Evolutionary conservation across 164 flowering plant species (phyloP), one percentile per base, ranked within the genome.

Genomic region (Chloranthus sessilifolius): DNA sequence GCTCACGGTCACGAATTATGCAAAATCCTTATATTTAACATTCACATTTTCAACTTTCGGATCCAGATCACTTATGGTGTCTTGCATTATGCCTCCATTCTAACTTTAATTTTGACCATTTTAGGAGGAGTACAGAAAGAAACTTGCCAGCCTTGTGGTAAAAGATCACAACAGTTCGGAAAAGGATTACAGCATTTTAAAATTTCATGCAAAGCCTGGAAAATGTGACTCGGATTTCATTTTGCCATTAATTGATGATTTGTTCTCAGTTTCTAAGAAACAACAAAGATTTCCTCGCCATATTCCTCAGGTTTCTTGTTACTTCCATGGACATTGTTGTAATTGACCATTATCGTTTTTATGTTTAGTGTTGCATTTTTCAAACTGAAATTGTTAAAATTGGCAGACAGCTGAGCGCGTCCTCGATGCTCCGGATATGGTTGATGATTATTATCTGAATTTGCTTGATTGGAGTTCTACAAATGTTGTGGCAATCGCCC

Each of bases 391-490:
- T 50, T 8, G 15, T 50, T 35, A 8, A 12, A 4, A 16, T 24
- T 33, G 20, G 52, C 63, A 76, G 81, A 21, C 16, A 5, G 69
- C 65, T 47, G 44, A 55, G 10, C 51, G 60, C 40, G 39, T 72
- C 23, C 57, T 79, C 29, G 77, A 76, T 69, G 79, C 84, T 9
- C 77, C 81, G 0, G 36, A 36, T 1, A 39, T 79, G 1, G 53
- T 5, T 30, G 58, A 72, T 34, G 73, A 79, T 43, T 79, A 37
- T 64, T 76, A 79, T 38, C 36, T 52, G 37, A 74, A 72, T 66
- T 47, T 68, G 31, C 57, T 79, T 52, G 79, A 76, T 29, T 79
- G 84, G 84, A 75, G 84, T 11, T 53, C 44, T 6, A 68, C 55
- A 63, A 74, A 79, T 44, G 11, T 72, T 47, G 63, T 79, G 28